Evolutionary conservation across 2,329 filamentous ascomycete species (phyloP), one percentile per base, ranked within the genome.

Genomic region (Colletotrichum melonis): DNA sequence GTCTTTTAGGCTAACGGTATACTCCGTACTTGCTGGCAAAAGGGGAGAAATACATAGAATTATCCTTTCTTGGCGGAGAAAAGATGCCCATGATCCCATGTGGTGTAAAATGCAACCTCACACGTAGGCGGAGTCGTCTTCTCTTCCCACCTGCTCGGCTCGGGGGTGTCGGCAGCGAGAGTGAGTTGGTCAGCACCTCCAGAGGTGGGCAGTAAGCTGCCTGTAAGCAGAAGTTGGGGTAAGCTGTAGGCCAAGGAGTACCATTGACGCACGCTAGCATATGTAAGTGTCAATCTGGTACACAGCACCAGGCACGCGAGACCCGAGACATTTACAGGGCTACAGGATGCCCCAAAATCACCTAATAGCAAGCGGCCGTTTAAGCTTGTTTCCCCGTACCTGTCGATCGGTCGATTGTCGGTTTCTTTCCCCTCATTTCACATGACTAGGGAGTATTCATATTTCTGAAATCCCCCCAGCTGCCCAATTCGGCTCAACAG

Each of bases 351-450:
- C 52, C 46, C 46, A 16, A 28, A 38, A 38, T 38, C 35, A 38
- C 5, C 35, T 14, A 32, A 14, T 49, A 1, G 24, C 12, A 26
- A 42, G 42, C 22, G 26, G 5, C 8, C 14, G n/a, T 58, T 69
- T 63, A 69, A 72, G 69, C 65, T 72, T 72, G 65, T 64, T 69
- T 72, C 14, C 12, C 26, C 46, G 69, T 55, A 26, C 65, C 59
- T 69, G 52, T 55, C 28, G 42, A 69, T 69, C 64, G 28, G 52
- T 55, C 54, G 19, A 59, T 55, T 59, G 32, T 63, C 49, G 30
- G 52, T 30, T 28, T 42, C 54, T 60, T 24, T 24, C 14, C 24
- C 64, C 24, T 4, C n/a, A 19, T 14, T 24, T 42, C 16, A 4
- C 7, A 19, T 24, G 26, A 12, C 30, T 12, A n/a, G 19, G 24